These are phyloP conservation scores for Boletus vinaceobasis DNA, from an alignment of 768 basidiomycete species.

Conservation along the genomic window DNA sequence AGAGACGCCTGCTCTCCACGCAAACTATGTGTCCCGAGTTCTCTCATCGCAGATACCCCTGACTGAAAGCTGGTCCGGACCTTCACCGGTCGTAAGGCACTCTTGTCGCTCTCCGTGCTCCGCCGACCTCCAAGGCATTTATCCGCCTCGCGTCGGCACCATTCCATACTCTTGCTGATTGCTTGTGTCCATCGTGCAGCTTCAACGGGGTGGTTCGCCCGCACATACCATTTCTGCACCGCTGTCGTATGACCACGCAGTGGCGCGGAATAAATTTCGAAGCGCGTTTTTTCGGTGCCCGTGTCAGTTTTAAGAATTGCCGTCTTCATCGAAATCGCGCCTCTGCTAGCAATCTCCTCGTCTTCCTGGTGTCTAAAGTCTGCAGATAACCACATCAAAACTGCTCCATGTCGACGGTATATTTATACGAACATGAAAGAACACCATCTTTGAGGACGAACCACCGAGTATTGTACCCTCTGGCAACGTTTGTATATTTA, in stretches of 20 bases:
- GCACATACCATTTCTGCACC: conserved; percentile 77
- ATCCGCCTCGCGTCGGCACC: conserved; percentile 47
- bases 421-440: conserved; percentile 65
- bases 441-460: conserved; percentile 86
- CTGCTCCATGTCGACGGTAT: not conserved
- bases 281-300: conserved; percentile 60
- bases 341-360: conserved; percentile 79
- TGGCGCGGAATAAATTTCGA: conserved; percentile 74
- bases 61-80: conserved; percentile 33
- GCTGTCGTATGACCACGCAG: conserved; percentile 42
- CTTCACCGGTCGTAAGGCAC: conserved; percentile 30
- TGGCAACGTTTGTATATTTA: conserved; percentile 91
- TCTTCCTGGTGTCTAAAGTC: conserved; percentile 91
- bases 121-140: conserved; percentile 29
- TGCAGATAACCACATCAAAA: conserved; percentile 10
- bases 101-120: conserved; percentile 51
- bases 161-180: conserved; percentile 70
- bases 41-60: conserved; percentile 19
- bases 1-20: conserved; percentile 24
- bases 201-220: conserved; percentile 85
- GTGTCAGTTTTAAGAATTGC: conserved; percentile 58
- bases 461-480: conserved; percentile 87
- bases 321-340: conserved; percentile 83
- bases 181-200: conserved; percentile 84
- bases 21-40: conserved; percentile 24